A percentile compares a stretch with the other conserved stretches of the same genome.
Evolutionary conservation across 202 grass and related monocot species (phyloP).

Genomic region (Panicum hallii): DNA sequence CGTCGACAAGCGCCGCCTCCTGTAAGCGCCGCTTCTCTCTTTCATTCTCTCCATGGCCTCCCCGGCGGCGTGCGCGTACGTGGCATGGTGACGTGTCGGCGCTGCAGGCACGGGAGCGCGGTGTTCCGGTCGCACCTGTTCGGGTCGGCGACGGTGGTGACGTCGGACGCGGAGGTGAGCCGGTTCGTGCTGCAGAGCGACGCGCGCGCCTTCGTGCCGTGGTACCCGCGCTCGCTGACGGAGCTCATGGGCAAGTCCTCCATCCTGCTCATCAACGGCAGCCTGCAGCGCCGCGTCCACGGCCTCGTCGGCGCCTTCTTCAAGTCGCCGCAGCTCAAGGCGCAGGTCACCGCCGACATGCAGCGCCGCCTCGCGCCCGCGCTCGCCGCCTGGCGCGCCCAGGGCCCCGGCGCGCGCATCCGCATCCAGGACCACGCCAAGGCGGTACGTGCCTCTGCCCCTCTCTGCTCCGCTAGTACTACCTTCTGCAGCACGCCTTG

Average conservation of each 20-base stretch:
- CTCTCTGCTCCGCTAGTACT: background rate
- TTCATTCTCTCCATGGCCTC: background rate
- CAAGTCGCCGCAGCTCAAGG: conserved; percentile 83
- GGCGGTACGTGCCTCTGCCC: conserved; percentile 49
- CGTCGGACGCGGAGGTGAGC: conserved; percentile 86
- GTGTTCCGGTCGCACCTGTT: conserved; percentile 98
- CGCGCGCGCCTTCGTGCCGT: conserved; percentile 80
- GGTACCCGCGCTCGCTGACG: conserved; percentile 90
- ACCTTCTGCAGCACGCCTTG: background rate
- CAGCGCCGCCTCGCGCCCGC: conserved; percentile 55
- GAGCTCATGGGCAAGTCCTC: conserved; percentile 98
- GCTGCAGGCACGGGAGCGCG: conserved; percentile 72
- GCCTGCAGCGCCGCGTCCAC: conserved; percentile 80
- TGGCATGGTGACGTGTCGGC: background rate
- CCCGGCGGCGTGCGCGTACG: background rate
- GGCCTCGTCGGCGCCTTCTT: conserved; percentile 90
- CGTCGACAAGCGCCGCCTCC: conserved; percentile 84
- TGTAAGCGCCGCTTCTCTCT: conserved; percentile 28
- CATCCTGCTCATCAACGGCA: conserved; percentile 89
- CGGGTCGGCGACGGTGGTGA: conserved; percentile 78
- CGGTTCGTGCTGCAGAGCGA: conserved; percentile 80
- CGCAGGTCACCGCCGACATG: conserved; percentile 93
- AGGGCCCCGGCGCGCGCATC: conserved; percentile 50
- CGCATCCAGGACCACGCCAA: conserved; percentile 93
- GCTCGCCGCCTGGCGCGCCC: conserved; percentile 21